phyloP scores from a whole-genome alignment of 768 basidiomycete species.

The Hypsizygus marmoreus region DNA sequence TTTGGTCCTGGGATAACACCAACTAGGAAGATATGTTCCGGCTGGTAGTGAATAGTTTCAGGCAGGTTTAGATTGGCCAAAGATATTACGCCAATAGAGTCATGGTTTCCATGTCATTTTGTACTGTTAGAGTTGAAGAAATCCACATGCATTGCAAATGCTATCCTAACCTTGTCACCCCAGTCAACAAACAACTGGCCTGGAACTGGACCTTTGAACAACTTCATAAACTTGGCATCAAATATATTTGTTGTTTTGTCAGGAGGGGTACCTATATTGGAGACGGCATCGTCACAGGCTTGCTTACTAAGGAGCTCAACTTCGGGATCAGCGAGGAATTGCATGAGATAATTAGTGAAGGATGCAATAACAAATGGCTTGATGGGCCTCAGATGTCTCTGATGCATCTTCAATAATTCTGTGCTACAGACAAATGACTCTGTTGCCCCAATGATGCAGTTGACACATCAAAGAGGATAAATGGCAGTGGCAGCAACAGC shows the following conservation, averaged over 20 bases:
- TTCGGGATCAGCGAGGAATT: constrained; percentile 6
- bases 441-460: constrained; percentile 1
- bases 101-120: not conserved
- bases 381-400: not conserved
- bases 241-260: constrained; percentile 1
- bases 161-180: constrained; percentile 10
- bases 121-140: constrained; percentile 36
- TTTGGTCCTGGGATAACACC: not conserved
- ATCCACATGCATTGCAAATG: constrained; percentile 31
- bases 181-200: constrained; percentile 6
- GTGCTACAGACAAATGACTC: not conserved
- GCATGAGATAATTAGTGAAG: not conserved
- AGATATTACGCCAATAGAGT: not conserved
- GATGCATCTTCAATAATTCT: not conserved
- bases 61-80: not conserved
- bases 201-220: not conserved
- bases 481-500: constrained; percentile 1
- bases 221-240: constrained; percentile 1
- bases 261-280: not conserved
- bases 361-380: not conserved
- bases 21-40: not conserved
- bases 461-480: constrained; percentile 8
- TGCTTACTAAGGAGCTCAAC: constrained; percentile 1
- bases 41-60: not conserved
- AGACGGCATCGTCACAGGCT: constrained; percentile 11